Conservation (phyloP, 352 stramenopile species). For the Pythium periplocum region DNA sequence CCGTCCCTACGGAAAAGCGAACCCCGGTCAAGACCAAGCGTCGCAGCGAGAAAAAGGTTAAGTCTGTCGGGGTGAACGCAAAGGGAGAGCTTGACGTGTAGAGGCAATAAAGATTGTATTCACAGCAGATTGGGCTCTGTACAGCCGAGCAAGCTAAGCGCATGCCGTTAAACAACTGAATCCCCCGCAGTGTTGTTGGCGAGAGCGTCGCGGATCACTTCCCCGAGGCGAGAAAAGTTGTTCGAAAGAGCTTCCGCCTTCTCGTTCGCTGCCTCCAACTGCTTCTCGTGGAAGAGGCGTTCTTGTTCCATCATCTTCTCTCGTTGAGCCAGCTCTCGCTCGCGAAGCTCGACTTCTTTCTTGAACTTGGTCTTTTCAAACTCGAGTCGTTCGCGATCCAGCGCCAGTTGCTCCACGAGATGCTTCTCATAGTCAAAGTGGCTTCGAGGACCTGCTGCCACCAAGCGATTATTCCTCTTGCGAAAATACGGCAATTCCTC, state of each 20-base stretch:
- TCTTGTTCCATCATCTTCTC: conserved; percentile 65
- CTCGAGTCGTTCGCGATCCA: conserved; percentile 66
- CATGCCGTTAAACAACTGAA: conserved; percentile 13
- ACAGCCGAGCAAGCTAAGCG: too few relatives aligned
- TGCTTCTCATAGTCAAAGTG: conserved; percentile 79
- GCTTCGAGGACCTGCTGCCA: conserved; percentile 23
- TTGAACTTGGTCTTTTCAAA: conserved; percentile 73
- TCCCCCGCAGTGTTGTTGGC: conserved; percentile 13
- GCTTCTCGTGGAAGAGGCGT: conserved; percentile 50
- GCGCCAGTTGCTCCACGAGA: conserved; percentile 56
- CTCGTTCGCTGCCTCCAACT: conserved; percentile 34
- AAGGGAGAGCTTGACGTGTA: too few relatives aligned
- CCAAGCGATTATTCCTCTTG: conserved; percentile 28
- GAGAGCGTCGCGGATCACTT: conserved; percentile 53
- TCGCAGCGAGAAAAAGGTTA: too few relatives aligned
- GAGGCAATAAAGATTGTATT: too few relatives aligned
- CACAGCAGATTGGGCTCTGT: too few relatives aligned
- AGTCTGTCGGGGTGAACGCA: too few relatives aligned
- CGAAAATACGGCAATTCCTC: conserved; percentile 22
- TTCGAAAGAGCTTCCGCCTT: conserved; percentile 38
- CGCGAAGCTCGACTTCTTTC: conserved; percentile 67
- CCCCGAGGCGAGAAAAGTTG: conserved; percentile 57
- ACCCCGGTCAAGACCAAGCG: too few relatives aligned
- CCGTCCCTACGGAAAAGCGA: too few relatives aligned
- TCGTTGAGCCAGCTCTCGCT: conserved; percentile 55